Percentiles rank a stretch among this genome's conserved stretches.
Evolutionary conservation across 1,284 basidiomycete genomes (phyloP).

Genomic region (Tremellales sp.): DNA sequence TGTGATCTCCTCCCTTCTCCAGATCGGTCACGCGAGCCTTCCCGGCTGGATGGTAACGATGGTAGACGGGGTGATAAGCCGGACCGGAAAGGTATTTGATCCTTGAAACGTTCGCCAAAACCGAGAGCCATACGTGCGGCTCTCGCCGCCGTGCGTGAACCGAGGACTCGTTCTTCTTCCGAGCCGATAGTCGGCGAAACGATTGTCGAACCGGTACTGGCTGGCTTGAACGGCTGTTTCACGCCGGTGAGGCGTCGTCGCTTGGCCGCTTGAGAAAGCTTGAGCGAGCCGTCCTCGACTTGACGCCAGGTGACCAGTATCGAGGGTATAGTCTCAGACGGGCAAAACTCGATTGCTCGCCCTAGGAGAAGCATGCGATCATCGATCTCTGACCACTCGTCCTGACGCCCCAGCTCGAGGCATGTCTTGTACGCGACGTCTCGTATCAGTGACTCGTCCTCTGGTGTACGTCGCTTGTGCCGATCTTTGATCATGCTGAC

Average conservation of each 20-base stretch:
- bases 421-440: conserved; percentile 55
- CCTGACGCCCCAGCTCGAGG: conserved; percentile 62
- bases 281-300: conserved; percentile 40
- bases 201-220: neutral
- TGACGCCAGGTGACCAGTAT: conserved; percentile 68
- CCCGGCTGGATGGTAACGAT: neutral
- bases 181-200: neutral
- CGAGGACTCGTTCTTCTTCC: conserved; percentile 36
- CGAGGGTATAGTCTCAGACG: conserved; percentile 67
- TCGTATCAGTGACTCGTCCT: conserved; percentile 5
- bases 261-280: conserved; percentile 25
- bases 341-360: conserved; percentile 79
- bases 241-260: conserved; percentile 20
- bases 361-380: conserved; percentile 72
- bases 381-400: conserved; percentile 64
- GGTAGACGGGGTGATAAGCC: neutral
- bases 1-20: conserved; percentile 6
- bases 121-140: conserved; percentile 40
- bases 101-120: conserved; percentile 20
- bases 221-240: neutral
- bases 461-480: conserved; percentile 2
- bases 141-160: conserved; percentile 41
- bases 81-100: neutral
- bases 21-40: neutral
- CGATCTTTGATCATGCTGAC: conserved; percentile 55